These are phyloP conservation scores for Asterionellopsis glacialis DNA, from an alignment of 108 stramenopile species.

Conservation along the genomic window DNA sequence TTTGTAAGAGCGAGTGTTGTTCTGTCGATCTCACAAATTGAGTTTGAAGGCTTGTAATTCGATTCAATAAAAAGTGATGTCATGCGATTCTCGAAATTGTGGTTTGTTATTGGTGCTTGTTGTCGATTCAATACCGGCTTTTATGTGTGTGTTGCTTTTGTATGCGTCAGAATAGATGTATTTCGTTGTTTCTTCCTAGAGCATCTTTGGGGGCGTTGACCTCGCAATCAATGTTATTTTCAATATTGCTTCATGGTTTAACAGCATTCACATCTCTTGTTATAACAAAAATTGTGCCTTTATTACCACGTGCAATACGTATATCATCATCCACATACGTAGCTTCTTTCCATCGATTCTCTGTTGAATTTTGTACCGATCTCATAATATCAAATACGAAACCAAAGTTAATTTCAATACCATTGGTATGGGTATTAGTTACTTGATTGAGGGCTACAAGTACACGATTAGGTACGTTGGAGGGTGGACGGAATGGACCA, in stretches of 20 bases:
- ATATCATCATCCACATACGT: constrained; percentile 61
- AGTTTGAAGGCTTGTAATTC: no score
- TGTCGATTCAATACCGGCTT: no score
- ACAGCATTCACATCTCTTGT: constrained; percentile 43
- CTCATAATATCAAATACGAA: constrained; percentile 54
- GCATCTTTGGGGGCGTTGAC: no score
- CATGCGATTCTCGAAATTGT: no score
- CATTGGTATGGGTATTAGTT: constrained; percentile 29
- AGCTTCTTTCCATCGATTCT: constrained; percentile 76
- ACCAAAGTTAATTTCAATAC: constrained; percentile 44
- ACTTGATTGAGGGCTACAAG: constrained; percentile 56
- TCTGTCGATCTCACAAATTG: no score
- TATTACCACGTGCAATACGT: constrained; percentile 76
- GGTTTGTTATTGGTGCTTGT: no score
- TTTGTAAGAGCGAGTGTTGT: no score
- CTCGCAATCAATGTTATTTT: no score
- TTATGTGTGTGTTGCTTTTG: no score
- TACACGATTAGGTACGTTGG: constrained; percentile 47
- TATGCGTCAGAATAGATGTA: no score
- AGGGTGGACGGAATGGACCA: constrained; percentile 50
- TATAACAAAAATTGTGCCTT: constrained; percentile 65
- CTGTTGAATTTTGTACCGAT: constrained; percentile 27
- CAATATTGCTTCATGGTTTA: constrained; percentile 16
- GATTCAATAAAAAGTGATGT: no score
- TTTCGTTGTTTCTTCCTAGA: no score